phyloP scores from a whole-genome alignment of 441 rosid genomes.

The Flueggea neowawraea region DNA sequence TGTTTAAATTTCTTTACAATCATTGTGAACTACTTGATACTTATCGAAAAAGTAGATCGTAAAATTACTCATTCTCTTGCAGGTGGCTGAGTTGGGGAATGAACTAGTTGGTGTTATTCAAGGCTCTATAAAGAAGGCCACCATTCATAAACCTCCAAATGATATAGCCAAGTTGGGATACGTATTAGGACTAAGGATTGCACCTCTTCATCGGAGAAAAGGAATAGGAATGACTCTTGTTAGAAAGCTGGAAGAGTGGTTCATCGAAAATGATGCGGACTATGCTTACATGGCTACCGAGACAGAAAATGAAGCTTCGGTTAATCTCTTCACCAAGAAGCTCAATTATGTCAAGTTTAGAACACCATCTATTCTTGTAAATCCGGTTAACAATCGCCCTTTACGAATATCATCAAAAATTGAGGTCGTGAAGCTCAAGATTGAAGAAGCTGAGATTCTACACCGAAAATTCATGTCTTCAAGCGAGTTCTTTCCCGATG shows the following conservation, averaged over 20 bases:
- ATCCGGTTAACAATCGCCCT: slow-evolving; percentile 42
- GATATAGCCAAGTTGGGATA: slow-evolving; percentile 59
- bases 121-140: slow-evolving; percentile 68
- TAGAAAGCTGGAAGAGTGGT: slow-evolving; percentile 65
- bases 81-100: slow-evolving; percentile 60
- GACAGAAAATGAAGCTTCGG: slow-evolving; percentile 66
- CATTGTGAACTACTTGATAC: too few species aligned
- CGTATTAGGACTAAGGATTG: slow-evolving; percentile 58
- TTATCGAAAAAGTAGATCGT: not conserved
- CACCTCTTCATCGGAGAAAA: slow-evolving; percentile 45
- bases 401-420: slow-evolving; percentile 27
- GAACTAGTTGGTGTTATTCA: slow-evolving; percentile 72
- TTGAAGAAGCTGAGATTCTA: slow-evolving; percentile 49
- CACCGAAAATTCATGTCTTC: slow-evolving; percentile 51
- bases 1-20: too few species aligned
- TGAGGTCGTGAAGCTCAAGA: slow-evolving; percentile 37
- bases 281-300: slow-evolving; percentile 76
- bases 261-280: slow-evolving; percentile 42
- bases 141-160: slow-evolving; percentile 30
- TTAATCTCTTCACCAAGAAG: slow-evolving; percentile 44
- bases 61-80: not conserved
- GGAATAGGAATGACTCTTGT: slow-evolving; percentile 59
- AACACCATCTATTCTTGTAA: slow-evolving; percentile 60
- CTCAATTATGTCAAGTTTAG: slow-evolving; percentile 54
- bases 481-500: slow-evolving; percentile 64